Evolutionary conservation across 2,329 filamentous ascomycete genomes (phyloP).

Genomic region (Ramularia endophylla): DNA sequence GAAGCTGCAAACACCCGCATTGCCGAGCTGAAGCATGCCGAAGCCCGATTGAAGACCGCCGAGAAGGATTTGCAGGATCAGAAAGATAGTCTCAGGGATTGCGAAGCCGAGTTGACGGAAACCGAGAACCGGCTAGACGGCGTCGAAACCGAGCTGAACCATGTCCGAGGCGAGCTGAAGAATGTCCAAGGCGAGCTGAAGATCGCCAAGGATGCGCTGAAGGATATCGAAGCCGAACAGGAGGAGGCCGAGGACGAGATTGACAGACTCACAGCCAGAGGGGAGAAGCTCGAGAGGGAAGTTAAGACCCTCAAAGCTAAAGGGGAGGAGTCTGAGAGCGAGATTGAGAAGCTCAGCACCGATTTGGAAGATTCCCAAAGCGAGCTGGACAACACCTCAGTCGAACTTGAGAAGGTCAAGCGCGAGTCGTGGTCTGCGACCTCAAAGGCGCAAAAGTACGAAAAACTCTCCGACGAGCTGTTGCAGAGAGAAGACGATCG

Average conservation of each 20-base stretch:
- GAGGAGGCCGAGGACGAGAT: neutral
- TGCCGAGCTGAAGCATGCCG: neutral
- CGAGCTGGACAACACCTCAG: no score
- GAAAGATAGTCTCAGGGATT: slow-evolving; percentile 1
- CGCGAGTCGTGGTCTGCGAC: no score
- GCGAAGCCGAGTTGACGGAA: neutral
- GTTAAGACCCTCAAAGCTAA: neutral
- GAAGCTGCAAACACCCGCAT: slow-evolving; percentile 8
- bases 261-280: neutral
- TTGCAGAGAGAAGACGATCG: neutral
- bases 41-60: slow-evolving; percentile 1
- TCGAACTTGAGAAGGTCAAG: no score
- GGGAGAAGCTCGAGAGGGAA: neutral
- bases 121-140: neutral
- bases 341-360: neutral
- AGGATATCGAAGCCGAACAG: no score
- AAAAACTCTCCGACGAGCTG: no score
- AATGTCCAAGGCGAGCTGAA: no score
- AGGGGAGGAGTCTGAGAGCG: neutral
- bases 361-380: no score
- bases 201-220: no score
- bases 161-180: no score
- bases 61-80: slow-evolving; percentile 6
- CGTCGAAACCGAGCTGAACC: no score
- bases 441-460: no score